These are phyloP conservation scores for Arthroderma sp. DNA, from an alignment of 2,329 filamentous ascomycete species.

Conservation along the genomic window DNA sequence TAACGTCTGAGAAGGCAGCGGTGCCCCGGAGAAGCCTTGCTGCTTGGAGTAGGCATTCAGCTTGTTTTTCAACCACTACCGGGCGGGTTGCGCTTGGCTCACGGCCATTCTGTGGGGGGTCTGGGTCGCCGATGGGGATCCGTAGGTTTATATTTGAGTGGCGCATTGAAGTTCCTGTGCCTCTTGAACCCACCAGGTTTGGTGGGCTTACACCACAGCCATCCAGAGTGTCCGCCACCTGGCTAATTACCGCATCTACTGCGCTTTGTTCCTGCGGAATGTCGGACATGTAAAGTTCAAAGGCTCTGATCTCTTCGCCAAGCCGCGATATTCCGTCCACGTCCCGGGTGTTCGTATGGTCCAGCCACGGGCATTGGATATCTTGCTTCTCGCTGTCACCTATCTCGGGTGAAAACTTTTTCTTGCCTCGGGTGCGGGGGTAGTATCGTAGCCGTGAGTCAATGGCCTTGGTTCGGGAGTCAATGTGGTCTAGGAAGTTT, in stretches of 20 bases:
- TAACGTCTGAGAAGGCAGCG: constrained; percentile 13
- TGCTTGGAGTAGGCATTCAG: constrained; percentile 15
- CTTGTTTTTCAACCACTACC: constrained; percentile 16
- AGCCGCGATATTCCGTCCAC: constrained; percentile 19
- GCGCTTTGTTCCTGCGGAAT: constrained; percentile 28
- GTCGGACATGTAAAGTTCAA: constrained; percentile 33
- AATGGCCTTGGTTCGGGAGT: too few relatives aligned
- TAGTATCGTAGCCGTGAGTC: background rate
- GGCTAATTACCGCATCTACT: constrained; percentile 15
- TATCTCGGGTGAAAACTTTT: background rate
- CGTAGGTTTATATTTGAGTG: constrained; percentile 44
- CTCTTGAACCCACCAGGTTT: constrained; percentile 41
- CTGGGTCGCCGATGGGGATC: constrained; percentile 18
- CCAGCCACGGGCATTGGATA: constrained; percentile 23
- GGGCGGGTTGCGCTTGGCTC: constrained; percentile 23
- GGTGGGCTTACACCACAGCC: constrained; percentile 17
- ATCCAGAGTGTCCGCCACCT: constrained; percentile 19
- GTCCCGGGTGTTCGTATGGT: background rate
- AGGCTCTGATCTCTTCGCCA: constrained; percentile 34
- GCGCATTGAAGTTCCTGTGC: constrained; percentile 38
- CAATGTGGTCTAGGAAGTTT: too few relatives aligned
- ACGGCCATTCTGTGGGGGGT: constrained; percentile 12
- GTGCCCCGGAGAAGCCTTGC: constrained; percentile 13
- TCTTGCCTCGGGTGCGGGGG: too few relatives aligned
- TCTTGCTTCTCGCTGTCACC: background rate